Evolutionary conservation across 805 yeast species (phyloP), one percentile per base, ranked within the genome.

Genomic region (Candida alai): DNA sequence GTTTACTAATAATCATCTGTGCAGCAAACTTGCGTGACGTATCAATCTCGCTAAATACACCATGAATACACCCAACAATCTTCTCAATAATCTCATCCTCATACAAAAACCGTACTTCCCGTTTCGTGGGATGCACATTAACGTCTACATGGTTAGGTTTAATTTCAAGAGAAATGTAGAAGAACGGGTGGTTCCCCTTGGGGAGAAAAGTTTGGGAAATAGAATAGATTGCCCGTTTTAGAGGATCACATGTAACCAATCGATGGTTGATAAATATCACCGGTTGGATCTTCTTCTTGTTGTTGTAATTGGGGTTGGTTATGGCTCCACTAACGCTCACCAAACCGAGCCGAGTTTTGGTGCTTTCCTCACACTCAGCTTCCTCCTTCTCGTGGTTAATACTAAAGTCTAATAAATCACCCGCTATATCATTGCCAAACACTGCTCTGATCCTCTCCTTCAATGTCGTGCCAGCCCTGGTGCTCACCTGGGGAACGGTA

Each of bases 121-220:
- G 71, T 47, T 93, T 93, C 0, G 97, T 90, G 0, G 98, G 98
- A 52, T 93, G 98, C 10, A 93, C 80, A 52, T 93, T 93, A 11
- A 93, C 97, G 54, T 93, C 98, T 6, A 93, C 69, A 40, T 80
- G 79, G 21, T 59, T 60, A 1, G 96, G 84, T 15, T 69, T 63
- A 2, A 93, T 76, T 13, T 63, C 62, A n/a, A 93, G 53, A 30
- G 84, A 69, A 34, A 93, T 39, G 56, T 88, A 93, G 1, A 85
- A 69, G 52, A 93, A 93, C 0, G 95, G 82, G 44, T 70, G 76
- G 32, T 46, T 51, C 0, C 94, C 94, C 45, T 81, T 84, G 1
- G 97, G 96, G 13, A 90, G 57, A 51, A 74, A 84, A 3, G 72
- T 58, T 13, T 78, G 67, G 49, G 78, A 88, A 0, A 80, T 62